These are phyloP conservation scores for Margaritispora aquatica DNA, from an alignment of 495 filamentous ascomycete genomes.

Conservation along the genomic window DNA sequence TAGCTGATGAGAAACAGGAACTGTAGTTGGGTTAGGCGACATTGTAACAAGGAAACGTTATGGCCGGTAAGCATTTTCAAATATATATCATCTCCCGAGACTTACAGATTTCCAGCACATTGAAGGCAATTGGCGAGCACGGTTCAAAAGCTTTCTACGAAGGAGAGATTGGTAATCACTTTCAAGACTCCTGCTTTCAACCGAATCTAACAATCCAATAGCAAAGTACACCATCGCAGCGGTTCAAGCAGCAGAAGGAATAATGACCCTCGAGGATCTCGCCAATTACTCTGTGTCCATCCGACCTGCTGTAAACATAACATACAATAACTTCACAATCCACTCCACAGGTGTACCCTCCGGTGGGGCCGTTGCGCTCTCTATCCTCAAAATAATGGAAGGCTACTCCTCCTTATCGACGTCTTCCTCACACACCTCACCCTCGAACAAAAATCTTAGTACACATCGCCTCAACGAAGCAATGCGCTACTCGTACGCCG, in stretches of 20 bases:
- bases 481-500: slow-evolving; percentile 81
- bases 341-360: slow-evolving; percentile 64
- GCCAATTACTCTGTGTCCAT: slow-evolving; percentile 58
- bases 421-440: slow-evolving; percentile 25
- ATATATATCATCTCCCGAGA: not conserved
- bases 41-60: slow-evolving; percentile 72
- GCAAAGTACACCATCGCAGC: slow-evolving; percentile 65
- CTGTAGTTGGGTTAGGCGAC: slow-evolving; percentile 61
- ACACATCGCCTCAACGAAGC: slow-evolving; percentile 81
- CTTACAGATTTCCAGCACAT: slow-evolving; percentile 34
- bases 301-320: slow-evolving; percentile 54
- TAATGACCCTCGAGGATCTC: slow-evolving; percentile 77
- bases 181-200: not conserved
- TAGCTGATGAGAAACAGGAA: slow-evolving; percentile 33
- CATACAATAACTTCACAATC: slow-evolving; percentile 65
- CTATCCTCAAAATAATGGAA: slow-evolving; percentile 69
- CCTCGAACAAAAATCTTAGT: slow-evolving; percentile 47
- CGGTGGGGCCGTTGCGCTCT: slow-evolving; percentile 65
- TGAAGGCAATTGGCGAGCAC: slow-evolving; percentile 63
- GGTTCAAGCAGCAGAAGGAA: slow-evolving; percentile 60
- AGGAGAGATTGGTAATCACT: slow-evolving; percentile 42
- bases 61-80: slow-evolving; percentile 39
- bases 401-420: slow-evolving; percentile 52
- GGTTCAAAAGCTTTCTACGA: slow-evolving; percentile 73
- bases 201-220: not conserved